Evolutionary conservation across 1,284 basidiomycete genomes (phyloP), one percentile per base, ranked within the genome.

Genomic region (Boletellus deceptivus): DNA sequence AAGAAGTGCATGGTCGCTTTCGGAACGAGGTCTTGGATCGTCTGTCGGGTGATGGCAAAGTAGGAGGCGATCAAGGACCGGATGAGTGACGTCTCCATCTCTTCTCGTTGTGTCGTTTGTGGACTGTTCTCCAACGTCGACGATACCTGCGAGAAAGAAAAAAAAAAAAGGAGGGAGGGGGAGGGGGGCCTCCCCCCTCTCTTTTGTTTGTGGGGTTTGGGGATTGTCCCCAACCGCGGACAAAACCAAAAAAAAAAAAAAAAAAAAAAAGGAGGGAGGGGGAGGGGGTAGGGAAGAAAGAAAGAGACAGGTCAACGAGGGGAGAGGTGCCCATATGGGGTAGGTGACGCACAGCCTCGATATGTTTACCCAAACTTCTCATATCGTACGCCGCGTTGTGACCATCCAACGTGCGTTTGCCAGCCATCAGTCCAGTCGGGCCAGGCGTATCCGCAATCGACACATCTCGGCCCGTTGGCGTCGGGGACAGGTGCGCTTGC

Each of bases 291-390:
- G n/a, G n/a, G n/a, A n/a, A n/a, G n/a, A n/a, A n/a, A 10, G 10
- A 27, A 6, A 27, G 3, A 27, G 27, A 29, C 24, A 25, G 24
- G 29, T 29, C 29, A 29, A 29, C 29, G 29, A 29, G 20, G 20
- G 6, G 29, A 29, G 29, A 29, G 29, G 29, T 11, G 29, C 29
- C 29, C 29, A 29, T 29, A 29, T 29, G 29, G 3, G 29, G 29
- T 11, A 29, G 29, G 7, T 8, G n/a, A 83, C 89, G 77, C 61
- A 93, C 89, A 58, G 90, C 88, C 71, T 95, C 93, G 55, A 96
- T 90, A 63, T 99, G 96, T 73, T 90, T 95, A 53, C 95, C 93
- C 44, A 99, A 76, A 65, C 93, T 96, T 80, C 95, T 98, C 97
- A 99, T 99, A 70, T 99, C 95, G 70, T 86, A 98, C 35, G 92